Conservation (phyloP, 257 asterid species). For the Parsonsia alboflavescens region DNA sequence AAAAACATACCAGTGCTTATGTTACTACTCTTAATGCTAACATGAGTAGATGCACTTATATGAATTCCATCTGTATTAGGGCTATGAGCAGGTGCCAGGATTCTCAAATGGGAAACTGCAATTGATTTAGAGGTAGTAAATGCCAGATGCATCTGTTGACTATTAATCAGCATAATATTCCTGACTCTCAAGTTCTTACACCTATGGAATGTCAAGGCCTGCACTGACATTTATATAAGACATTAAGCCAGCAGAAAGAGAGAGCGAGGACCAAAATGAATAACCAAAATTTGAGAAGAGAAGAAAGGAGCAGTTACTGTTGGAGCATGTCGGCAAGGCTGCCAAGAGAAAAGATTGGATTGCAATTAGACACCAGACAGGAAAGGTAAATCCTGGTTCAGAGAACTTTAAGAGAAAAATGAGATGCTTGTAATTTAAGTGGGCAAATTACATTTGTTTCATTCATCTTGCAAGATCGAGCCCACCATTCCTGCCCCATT, state of each 20-base stretch:
- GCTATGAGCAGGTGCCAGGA: constrained; percentile 63
- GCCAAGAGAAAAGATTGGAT: constrained; percentile 31
- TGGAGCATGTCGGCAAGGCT: constrained; percentile 87
- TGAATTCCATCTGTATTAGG: constrained; percentile 94
- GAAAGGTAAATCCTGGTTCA: constrained; percentile 6
- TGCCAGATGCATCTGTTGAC: constrained; percentile 73
- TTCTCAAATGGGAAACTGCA: constrained; percentile 36
- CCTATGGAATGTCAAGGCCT: constrained; percentile 78
- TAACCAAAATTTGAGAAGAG: not conserved
- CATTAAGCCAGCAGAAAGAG: not conserved
- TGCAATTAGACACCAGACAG: constrained; percentile 12
- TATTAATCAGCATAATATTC: constrained; percentile 35
- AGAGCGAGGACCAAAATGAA: not conserved
- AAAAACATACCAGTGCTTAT: constrained; percentile 56
- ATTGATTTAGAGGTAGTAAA: constrained; percentile 45
- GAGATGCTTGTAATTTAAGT: not conserved
- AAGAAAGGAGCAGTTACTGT: constrained; percentile 50
- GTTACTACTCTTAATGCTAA: constrained; percentile 37
- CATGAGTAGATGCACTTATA: constrained; percentile 53
- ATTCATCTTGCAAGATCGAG: constrained; percentile 77
- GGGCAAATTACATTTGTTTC: constrained; percentile 47
- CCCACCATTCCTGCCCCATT: constrained; percentile 80
- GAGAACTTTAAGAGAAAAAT: constrained; percentile 9
- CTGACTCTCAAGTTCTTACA: constrained; percentile 64
- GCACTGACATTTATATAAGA: constrained; percentile 16